A percentile compares a stretch with the other conserved stretches of the same genome.
Conservation (phyloP, 192 early-diverging fungal genomes). For the Tieghemiomyces parasiticus region DNA sequence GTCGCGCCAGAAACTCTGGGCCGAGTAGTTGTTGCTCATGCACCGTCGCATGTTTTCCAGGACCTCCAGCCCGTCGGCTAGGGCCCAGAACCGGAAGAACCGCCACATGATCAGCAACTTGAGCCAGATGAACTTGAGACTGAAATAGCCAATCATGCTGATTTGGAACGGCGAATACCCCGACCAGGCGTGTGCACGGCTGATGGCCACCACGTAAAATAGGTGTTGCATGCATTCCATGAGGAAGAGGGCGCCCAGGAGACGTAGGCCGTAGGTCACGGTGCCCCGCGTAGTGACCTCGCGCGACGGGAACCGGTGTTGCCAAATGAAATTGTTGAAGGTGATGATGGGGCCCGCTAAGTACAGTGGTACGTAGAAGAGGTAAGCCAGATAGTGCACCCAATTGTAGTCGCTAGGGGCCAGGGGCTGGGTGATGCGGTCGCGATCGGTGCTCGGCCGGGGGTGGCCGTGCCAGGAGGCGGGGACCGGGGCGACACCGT, state of each 20-base stretch:
- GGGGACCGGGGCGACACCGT: too few species aligned
- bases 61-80: constrained; percentile 77
- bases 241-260: constrained; percentile 39
- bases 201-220: constrained; percentile 82
- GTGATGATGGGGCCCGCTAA: constrained; percentile 90
- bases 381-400: constrained; percentile 60
- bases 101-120: constrained; percentile 94
- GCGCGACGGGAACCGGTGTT: constrained; percentile 43
- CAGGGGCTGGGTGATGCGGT: constrained; percentile 39
- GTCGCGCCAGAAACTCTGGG: constrained; percentile 84
- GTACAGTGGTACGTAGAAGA: constrained; percentile 84
- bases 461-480: constrained; percentile 10
- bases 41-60: constrained; percentile 95
- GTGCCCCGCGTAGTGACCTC: constrained; percentile 18
- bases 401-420: constrained; percentile 57
- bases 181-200: constrained; percentile 72
- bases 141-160: constrained; percentile 75
- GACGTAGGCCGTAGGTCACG: constrained; percentile 47
- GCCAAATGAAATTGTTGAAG: constrained; percentile 82
- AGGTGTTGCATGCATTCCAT: constrained; percentile 88
- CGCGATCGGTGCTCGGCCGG: constrained; percentile 27
- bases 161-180: constrained; percentile 67
- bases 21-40: constrained; percentile 92
- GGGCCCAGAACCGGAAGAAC: constrained; percentile 91
- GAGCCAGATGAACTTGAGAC: constrained; percentile 85